A percentile compares a stretch with the other conserved stretches of the same genome.
Evolutionary conservation across 2,329 filamentous ascomycete genomes (phyloP).

Genomic region (Acephala macrosclerotiorum): DNA sequence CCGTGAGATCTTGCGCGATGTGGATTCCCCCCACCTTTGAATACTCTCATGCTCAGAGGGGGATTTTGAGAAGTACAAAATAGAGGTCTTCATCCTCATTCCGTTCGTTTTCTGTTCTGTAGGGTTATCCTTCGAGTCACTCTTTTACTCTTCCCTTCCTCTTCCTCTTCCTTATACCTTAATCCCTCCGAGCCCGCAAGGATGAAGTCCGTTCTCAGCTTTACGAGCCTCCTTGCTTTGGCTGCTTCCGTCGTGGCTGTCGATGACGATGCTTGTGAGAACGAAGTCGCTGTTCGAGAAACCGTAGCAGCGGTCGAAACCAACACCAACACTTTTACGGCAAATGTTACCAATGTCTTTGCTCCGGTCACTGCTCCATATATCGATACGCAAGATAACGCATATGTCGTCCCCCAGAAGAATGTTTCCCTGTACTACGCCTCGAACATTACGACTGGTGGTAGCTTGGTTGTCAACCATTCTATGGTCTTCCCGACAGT

Average conservation of each 20-base stretch:
- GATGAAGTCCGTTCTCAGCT: conserved; percentile 26
- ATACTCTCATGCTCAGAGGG: not conserved
- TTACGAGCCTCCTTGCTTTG: conserved; percentile 21
- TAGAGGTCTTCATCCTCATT: not conserved
- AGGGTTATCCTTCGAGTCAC: not conserved
- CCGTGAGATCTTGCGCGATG: not conserved
- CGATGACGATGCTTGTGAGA: conserved; percentile 19
- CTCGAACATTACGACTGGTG: conserved; percentile 20
- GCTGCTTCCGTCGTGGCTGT: conserved; percentile 19
- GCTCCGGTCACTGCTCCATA: conserved; percentile 23
- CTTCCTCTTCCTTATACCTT: conserved; percentile 1
- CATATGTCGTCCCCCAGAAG: conserved; percentile 24
- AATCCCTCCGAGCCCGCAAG: conserved; percentile 12
- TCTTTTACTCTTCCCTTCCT: conserved; percentile 2
- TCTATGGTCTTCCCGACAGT: conserved; percentile 43
- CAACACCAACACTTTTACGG: not conserved
- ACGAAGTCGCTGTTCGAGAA: not conserved
- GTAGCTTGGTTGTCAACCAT: conserved; percentile 38
- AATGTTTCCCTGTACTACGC: conserved; percentile 33
- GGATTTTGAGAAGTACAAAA: conserved; percentile 3
- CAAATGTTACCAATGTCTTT: conserved; percentile 25
- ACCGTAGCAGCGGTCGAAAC: not conserved
- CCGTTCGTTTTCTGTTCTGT: conserved; percentile 3
- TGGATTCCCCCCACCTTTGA: not conserved
- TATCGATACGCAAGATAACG: conserved; percentile 22